Evolutionary conservation across 176 grass and related monocot species (phyloP), one percentile per base, ranked within the genome.

Genomic region (Calamus simplicifolius): DNA sequence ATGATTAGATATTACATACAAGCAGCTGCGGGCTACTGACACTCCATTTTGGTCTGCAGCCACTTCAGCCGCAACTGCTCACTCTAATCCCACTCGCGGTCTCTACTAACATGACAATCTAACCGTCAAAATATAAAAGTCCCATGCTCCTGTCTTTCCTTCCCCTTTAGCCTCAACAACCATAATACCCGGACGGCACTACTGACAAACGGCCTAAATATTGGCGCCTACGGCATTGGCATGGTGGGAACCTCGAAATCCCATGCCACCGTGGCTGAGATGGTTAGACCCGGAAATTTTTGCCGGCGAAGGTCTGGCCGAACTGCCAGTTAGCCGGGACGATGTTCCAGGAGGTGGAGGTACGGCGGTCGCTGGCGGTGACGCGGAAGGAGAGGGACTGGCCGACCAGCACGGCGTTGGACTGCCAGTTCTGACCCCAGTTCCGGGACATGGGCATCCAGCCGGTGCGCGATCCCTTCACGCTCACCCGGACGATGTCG

Each of bases 381-480:
- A 85, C 61, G 15, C 81, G 76, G 63, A 85, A 85, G 18, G 82
- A 85, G 27, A 85, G 63, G 23, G 71, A 5, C 19, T 75, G 76
- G 23, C 81, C 63, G 13, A 78, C 81, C 63, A 84, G 64, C 21
- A 48, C 57, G 15, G 81, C 74, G 27, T 84, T 84, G 58, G 81
- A 84, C 38, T 84, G 81, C 81, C 81, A 84, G 72, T 84, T 84
- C 67, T 84, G 81, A 7, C 81, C 81, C 81, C 81, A 84, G 14
- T 84, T 84, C 5, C 75, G 81, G 5, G 81, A 84, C 81, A 84
- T 78, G 10, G 67, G 50, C 57, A 84, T 75, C 82, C 82, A 85
- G 6, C 72, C 71, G 3, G 76, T 67, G 58, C 43, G 71, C 4
- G 71, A 49, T 16, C 76, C 82, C 35, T 85, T 85, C 19, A 85